Evolutionary conservation across 805 yeast genomes (phyloP).

Genomic region (Barnettozyma populi): DNA sequence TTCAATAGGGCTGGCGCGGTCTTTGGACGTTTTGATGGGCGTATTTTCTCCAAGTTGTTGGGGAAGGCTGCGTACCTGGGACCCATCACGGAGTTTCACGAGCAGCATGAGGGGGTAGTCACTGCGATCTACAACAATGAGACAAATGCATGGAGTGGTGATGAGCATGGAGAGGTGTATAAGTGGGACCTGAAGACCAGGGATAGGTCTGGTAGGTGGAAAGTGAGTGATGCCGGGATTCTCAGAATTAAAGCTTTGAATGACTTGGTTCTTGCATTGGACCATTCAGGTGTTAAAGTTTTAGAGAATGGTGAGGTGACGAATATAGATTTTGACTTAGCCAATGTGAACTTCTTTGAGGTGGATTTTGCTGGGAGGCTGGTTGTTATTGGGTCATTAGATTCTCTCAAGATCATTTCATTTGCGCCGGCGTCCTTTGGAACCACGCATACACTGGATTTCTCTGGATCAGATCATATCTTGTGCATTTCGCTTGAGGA

Average conservation of each 20-base stretch:
- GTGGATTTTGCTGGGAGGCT: constrained; percentile 22
- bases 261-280: constrained; percentile 8
- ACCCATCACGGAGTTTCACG: constrained; percentile 6
- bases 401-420: constrained; percentile 9
- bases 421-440: constrained; percentile 15
- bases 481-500: constrained; percentile 15
- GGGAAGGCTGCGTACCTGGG: constrained; percentile 15
- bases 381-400: constrained; percentile 10
- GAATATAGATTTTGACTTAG: constrained; percentile 1
- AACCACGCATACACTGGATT: neutral
- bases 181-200: constrained; percentile 16
- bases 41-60: constrained; percentile 13
- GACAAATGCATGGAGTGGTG: constrained; percentile 20
- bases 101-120: constrained; percentile 10
- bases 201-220: constrained; percentile 4
- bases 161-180: constrained; percentile 14
- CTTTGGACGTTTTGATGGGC: constrained; percentile 19
- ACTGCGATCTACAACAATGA: constrained; percentile 16
- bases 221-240: constrained; percentile 4
- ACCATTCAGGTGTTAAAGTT: neutral
- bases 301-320: constrained; percentile 2
- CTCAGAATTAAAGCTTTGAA: constrained; percentile 10
- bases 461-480: constrained; percentile 10
- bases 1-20: constrained; percentile 14
- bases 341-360: constrained; percentile 11